Percentiles rank a stretch among this genome's conserved stretches.
These are phyloP conservation scores for Saccharomycopsis fermentans DNA, from an alignment of 805 yeast genomes.

Conservation along the genomic window DNA sequence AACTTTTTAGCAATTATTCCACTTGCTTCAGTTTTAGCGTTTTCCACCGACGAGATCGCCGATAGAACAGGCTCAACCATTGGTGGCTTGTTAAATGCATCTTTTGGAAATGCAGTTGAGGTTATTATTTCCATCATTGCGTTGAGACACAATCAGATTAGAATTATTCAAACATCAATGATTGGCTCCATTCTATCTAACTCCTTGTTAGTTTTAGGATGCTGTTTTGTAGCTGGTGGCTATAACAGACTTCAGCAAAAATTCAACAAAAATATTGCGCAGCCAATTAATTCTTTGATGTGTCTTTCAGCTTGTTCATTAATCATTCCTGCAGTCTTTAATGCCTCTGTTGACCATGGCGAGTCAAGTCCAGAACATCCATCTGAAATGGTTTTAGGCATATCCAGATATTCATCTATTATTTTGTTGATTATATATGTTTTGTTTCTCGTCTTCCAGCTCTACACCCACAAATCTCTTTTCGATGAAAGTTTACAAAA, in stretches of 20 bases:
- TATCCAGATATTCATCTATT: slow-evolving; percentile 81
- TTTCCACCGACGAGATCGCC: slow-evolving; percentile 87
- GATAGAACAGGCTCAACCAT: slow-evolving; percentile 81
- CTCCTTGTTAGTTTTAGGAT: slow-evolving; percentile 79
- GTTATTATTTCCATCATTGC: slow-evolving; percentile 91
- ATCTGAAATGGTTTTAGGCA: slow-evolving; percentile 43
- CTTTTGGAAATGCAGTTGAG: slow-evolving; percentile 97
- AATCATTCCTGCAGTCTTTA: slow-evolving; percentile 92
- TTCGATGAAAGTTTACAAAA: slow-evolving; percentile 27
- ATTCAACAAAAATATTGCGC: slow-evolving; percentile 94
- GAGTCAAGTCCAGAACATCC: slow-evolving; percentile 24
- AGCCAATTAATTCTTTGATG: slow-evolving; percentile 90
- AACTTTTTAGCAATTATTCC: slow-evolving; percentile 91
- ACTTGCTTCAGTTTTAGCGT: slow-evolving; percentile 83
- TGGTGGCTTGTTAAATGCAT: slow-evolving; percentile 94
- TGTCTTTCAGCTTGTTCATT: slow-evolving; percentile 83
- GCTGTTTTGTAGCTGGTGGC: slow-evolving; percentile 92
- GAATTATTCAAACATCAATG: slow-evolving; percentile 96
- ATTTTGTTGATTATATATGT: slow-evolving; percentile 67
- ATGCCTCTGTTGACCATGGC: slow-evolving; percentile 54
- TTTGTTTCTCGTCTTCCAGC: slow-evolving; percentile 78
- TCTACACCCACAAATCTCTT: slow-evolving; percentile 82
- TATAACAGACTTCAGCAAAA: slow-evolving; percentile 73
- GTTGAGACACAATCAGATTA: slow-evolving; percentile 69
- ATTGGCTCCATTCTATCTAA: slow-evolving; percentile 88